Conservation (phyloP, 2,329 filamentous ascomycete genomes). For the Nigrospora sphaerica region DNA sequence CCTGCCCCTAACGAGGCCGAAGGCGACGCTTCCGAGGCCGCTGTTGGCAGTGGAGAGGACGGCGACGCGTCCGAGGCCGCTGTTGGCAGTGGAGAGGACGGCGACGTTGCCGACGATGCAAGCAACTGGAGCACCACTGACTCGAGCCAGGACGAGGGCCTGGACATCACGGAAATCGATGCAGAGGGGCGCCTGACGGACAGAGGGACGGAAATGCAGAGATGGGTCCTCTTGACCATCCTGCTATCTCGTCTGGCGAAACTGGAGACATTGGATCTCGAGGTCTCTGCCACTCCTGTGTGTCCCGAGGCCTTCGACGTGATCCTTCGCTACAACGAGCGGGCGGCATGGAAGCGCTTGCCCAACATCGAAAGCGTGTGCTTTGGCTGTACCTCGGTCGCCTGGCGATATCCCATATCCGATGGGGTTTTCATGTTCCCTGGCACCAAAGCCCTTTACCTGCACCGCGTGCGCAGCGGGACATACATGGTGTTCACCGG, state of each 20-base stretch:
- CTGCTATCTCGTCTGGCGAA: slow-evolving; percentile 2
- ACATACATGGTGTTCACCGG: neutral
- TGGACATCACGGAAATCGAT: neutral
- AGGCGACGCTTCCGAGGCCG: neutral
- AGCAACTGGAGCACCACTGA: slow-evolving; percentile 3
- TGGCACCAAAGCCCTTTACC: neutral
- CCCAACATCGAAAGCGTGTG: slow-evolving; percentile 1
- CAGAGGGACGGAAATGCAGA: neutral
- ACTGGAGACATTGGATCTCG: slow-evolving; percentile 3
- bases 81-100: neutral
- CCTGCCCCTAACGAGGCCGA: neutral
- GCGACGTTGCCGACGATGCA: neutral
- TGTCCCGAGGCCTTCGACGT: neutral
- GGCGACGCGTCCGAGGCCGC: neutral
- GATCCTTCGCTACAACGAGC: slow-evolving; percentile 1
- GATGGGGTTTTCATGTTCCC: slow-evolving; percentile 1
- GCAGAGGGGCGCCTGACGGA: neutral
- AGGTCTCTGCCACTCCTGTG: neutral
- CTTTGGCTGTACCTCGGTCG: slow-evolving; percentile 2
- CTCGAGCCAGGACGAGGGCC: slow-evolving; percentile 1
- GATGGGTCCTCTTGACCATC: slow-evolving; percentile 2
- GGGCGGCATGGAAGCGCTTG: neutral
- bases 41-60: neutral
- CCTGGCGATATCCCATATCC: neutral
- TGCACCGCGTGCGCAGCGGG: slow-evolving; percentile 1